Evolutionary conservation across 306 rosid genomes (phyloP).

Genomic region (Oxytropis ochrocephala): DNA sequence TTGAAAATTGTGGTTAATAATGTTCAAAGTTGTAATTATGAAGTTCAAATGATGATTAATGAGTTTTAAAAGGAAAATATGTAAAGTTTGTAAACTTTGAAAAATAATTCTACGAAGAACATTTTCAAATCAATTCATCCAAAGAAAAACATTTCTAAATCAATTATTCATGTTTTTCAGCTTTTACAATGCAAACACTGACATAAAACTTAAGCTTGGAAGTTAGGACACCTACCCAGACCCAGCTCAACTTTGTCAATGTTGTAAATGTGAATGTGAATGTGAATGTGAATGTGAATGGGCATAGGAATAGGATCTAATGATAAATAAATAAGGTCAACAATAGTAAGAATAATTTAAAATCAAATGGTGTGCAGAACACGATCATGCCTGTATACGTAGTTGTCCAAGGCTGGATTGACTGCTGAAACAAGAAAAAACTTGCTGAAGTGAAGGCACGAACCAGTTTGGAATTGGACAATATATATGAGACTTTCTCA

Average conservation of each 20-base stretch:
- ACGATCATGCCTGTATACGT: neutral
- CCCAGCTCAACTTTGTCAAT: neutral
- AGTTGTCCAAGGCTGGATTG: slow-evolving; percentile 2
- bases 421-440: neutral
- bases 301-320: neutral
- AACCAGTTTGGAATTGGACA: slow-evolving; percentile 13
- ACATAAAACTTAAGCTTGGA: neutral
- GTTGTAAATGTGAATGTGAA: neutral
- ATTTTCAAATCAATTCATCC: no score
- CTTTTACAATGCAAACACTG: neutral
- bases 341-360: neutral
- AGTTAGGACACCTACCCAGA: neutral
- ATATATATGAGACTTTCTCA: neutral
- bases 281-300: neutral
- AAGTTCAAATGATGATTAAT: no score
- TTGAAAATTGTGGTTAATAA: no score
- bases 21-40: no score
- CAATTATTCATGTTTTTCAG: no score
- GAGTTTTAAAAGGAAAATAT: no score
- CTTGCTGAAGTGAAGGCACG: neutral
- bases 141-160: no score
- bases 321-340: neutral
- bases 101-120: no score
- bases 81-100: no score
- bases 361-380: neutral